Evolutionary conservation across 1,284 basidiomycete genomes (phyloP).

Genomic region (Tylopilus sp.): DNA sequence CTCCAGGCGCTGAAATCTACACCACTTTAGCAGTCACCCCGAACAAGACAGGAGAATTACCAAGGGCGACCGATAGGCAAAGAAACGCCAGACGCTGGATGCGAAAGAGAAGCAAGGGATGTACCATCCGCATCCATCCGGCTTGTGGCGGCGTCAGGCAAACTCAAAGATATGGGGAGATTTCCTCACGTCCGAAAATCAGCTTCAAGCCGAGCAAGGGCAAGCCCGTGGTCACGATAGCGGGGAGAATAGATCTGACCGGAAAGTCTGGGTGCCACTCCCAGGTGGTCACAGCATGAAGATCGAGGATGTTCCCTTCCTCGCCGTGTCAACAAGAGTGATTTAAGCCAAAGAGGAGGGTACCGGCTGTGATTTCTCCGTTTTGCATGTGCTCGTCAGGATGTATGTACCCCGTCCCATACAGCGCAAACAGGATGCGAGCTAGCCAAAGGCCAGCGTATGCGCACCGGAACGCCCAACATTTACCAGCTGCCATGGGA

Average conservation of each 20-base stretch:
- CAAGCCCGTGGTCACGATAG: constrained; percentile 35
- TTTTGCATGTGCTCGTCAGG: constrained; percentile 44
- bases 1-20: constrained; percentile 33
- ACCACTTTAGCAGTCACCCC: constrained; percentile 4
- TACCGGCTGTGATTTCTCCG: constrained; percentile 40
- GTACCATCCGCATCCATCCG: not conserved
- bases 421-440: constrained; percentile 34
- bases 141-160: constrained; percentile 17
- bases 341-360: constrained; percentile 2
- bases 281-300: constrained; percentile 35
- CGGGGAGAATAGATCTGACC: constrained; percentile 37
- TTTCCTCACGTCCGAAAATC: constrained; percentile 25
- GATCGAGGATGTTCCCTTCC: constrained; percentile 31
- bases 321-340: constrained; percentile 10
- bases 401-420: constrained; percentile 40
- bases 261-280: constrained; percentile 37
- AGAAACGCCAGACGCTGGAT: constrained; percentile 34
- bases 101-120: constrained; percentile 30
- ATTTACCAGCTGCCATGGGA: constrained; percentile 9
- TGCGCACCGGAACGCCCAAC: constrained; percentile 13
- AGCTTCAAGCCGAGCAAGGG: constrained; percentile 27
- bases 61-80: constrained; percentile 33
- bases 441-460: constrained; percentile 29
- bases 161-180: not conserved
- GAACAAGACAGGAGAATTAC: constrained; percentile 19